Evolutionary conservation across 2,329 filamentous ascomycete genomes (phyloP).

Genomic region (Aspergillus texensis): DNA sequence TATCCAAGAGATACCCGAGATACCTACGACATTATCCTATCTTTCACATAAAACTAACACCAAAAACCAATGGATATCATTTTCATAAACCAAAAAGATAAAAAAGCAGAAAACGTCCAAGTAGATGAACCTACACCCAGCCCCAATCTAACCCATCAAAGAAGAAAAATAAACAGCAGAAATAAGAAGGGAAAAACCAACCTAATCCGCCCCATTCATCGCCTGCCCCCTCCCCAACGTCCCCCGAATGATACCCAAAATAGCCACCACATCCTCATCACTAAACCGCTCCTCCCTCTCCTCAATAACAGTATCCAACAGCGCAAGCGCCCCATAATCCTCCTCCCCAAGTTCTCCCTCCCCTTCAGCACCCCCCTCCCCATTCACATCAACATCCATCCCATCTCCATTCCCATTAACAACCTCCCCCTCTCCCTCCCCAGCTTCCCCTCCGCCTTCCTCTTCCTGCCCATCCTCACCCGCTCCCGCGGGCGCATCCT

Average conservation of each 20-base stretch:
- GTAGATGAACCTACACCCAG: conserved; percentile 1
- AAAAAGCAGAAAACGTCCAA: not conserved
- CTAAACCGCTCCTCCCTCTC: conserved; percentile 45
- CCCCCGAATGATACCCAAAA: conserved; percentile 41
- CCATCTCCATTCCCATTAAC: conserved; percentile 13
- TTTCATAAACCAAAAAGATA: not conserved
- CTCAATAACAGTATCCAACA: conserved; percentile 47
- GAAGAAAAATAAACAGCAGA: not conserved
- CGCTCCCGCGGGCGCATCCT: conserved; percentile 6
- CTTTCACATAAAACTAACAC: not conserved
- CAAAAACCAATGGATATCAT: conserved; percentile 2
- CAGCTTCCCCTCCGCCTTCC: conserved; percentile 17
- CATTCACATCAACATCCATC: conserved; percentile 16
- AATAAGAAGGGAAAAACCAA: not conserved
- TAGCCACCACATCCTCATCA: conserved; percentile 39
- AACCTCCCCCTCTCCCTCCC: conserved; percentile 10
- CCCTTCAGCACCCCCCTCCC: conserved; percentile 22
- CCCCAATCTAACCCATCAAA: not conserved
- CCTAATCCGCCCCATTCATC: not conserved
- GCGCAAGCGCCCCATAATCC: conserved; percentile 39
- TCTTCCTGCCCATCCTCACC: conserved; percentile 2
- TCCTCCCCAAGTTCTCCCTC: conserved; percentile 30
- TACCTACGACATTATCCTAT: not conserved
- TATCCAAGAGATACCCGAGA: conserved; percentile 1
- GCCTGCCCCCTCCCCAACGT: conserved; percentile 25